Base-by-base conservation (phyloP, 169 alveolate species). In the Eimeria necatrix region DNA sequence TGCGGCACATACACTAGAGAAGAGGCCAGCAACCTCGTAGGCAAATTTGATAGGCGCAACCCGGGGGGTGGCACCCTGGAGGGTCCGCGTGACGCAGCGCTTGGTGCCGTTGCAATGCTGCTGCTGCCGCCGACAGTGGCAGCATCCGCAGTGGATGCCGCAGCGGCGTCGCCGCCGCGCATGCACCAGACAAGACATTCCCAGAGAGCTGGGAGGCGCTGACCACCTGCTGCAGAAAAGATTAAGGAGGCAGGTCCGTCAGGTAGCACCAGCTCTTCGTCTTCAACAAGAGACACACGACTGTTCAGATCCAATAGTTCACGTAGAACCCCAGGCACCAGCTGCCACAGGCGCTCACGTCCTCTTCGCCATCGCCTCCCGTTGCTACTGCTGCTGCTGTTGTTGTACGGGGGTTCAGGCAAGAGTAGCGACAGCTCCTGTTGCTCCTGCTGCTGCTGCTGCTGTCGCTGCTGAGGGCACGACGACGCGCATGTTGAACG, bases 111-210 rank as follows among this genome's bases (percentile, higher is more conserved):
- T 9, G 60, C 60, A 12, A 52, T 12, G n/a, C n/a, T 12, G 85
- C 22, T 46, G 85, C 85, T 32, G 60, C 85, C 24, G 56, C 56
- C 51, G n/a, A 74, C 85, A 46, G 85, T 52, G 32, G 85, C 85
- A 12, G 85, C 85, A 9, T 2, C 80, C 12, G 80, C 80, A 12
- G 80, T 18, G 68, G 41, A 32, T 16, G 80, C 80, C 7, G 85
- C 85, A 74, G 85, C 85, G 22, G 85, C 78, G 78, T 68, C 78
- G 0, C 78, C 78, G 41, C 78, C 78, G 46, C 78, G 78, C 78
- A 68, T 68, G 78, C 78, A 68, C 78, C 78, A 68, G 41, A 68
- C 78, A 20, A 74, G 22, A 52, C 51, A 46, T 41, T 24, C 56
- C 60, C 51, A 74, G 41, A 46, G 85, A 12, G 60, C 85, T 12